phyloP scores from a whole-genome alignment of 2,329 filamentous ascomycete genomes.

The Nigrospora osmanthi region DNA sequence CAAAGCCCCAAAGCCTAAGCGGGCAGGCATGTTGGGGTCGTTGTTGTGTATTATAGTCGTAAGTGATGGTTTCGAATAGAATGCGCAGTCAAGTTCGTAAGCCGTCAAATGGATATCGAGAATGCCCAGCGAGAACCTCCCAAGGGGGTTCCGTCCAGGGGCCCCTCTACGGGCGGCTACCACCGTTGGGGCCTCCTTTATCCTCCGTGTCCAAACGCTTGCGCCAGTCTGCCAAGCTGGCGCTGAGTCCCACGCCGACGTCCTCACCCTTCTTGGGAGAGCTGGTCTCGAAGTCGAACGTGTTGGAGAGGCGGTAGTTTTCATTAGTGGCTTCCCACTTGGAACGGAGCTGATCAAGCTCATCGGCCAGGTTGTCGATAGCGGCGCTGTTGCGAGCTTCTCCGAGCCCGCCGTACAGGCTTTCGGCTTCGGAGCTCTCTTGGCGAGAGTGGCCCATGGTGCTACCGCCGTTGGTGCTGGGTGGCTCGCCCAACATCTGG shows the following conservation, averaged over 20 bases:
- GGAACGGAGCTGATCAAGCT: constrained; percentile 80
- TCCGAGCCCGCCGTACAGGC: constrained; percentile 51
- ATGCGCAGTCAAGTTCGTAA: not conserved
- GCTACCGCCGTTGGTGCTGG: constrained; percentile 16
- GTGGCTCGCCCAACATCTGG: constrained; percentile 38
- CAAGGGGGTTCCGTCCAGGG: not conserved
- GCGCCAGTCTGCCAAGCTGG: constrained; percentile 72
- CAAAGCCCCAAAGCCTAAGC: not conserved
- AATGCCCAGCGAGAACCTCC: not conserved
- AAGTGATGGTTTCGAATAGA: not conserved
- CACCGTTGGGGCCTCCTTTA: constrained; percentile 3
- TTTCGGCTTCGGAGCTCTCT: constrained; percentile 53
- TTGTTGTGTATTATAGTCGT: not conserved
- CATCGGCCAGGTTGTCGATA: constrained; percentile 82
- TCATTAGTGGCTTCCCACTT: constrained; percentile 97
- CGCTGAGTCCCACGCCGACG: constrained; percentile 48
- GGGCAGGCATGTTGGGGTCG: not conserved
- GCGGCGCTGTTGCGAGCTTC: constrained; percentile 56
- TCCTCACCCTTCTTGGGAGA: constrained; percentile 35
- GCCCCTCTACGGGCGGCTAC: not conserved
- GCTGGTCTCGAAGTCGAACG: constrained; percentile 72
- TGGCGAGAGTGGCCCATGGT: constrained; percentile 37
- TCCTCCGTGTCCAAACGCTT: constrained; percentile 63
- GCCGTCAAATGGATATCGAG: not conserved
- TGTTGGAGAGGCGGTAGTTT: constrained; percentile 83